Evolutionary conservation across 1,284 basidiomycete genomes (phyloP).

Genomic region (Ganoderma lucidum): DNA sequence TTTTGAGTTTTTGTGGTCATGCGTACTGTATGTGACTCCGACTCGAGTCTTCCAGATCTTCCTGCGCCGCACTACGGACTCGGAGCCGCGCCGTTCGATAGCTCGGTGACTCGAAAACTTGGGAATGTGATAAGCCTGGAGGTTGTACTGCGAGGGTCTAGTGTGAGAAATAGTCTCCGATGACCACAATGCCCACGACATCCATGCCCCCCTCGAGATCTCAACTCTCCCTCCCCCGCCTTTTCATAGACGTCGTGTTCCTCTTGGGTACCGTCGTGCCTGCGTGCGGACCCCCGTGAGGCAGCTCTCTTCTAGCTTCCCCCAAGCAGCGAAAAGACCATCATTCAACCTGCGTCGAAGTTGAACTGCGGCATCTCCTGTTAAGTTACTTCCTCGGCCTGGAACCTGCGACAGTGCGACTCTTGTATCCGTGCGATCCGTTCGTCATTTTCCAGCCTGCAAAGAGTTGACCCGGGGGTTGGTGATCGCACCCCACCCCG

Average conservation of each 20-base stretch:
- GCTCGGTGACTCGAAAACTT: not conserved
- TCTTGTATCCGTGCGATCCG: not conserved
- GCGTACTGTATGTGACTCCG: not conserved
- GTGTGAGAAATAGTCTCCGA: not conserved
- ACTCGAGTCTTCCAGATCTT: not conserved
- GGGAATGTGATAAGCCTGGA: not conserved
- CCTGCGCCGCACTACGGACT: not conserved
- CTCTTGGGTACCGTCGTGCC: not conserved
- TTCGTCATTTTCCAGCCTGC: not conserved
- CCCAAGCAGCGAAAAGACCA: not conserved
- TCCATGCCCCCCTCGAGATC: not conserved
- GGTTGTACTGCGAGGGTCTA: not conserved
- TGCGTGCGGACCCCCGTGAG: not conserved
- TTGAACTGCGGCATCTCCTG: not conserved
- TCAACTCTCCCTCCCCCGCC: not conserved
- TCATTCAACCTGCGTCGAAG: no score
- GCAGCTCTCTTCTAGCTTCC: not conserved
- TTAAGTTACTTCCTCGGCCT: not conserved
- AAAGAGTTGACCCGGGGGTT: not conserved
- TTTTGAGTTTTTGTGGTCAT: not conserved
- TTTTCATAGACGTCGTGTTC: not conserved
- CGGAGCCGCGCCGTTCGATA: not conserved
- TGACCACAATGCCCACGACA: not conserved
- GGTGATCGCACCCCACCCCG: not conserved
- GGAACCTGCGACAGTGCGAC: not conserved